These are phyloP conservation scores for Simplicillium aogashimaense DNA, from an alignment of 2,329 filamentous ascomycete genomes.

Conservation along the genomic window DNA sequence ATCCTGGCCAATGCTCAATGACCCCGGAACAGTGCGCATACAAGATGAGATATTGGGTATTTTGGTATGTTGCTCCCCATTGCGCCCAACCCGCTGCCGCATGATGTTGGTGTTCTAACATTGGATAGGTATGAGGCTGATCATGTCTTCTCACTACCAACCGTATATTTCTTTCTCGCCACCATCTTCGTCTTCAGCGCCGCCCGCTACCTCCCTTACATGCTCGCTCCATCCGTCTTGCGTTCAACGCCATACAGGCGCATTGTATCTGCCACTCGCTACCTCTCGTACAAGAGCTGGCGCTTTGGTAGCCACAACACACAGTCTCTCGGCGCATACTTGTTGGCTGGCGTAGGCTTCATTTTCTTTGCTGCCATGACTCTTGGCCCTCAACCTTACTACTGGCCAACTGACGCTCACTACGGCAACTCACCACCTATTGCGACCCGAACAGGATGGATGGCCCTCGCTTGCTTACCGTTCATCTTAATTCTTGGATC, in stretches of 20 bases:
- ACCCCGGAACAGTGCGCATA: conserved; percentile 34
- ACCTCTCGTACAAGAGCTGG: conserved; percentile 13
- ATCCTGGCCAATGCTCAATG: conserved; percentile 16
- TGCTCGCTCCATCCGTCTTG: conserved; percentile 16
- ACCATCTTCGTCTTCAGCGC: conserved; percentile 38
- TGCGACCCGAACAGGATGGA: conserved; percentile 40
- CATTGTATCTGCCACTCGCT: conserved; percentile 20
- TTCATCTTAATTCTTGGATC: conserved; percentile 39
- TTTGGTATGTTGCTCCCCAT: conserved; percentile 23
- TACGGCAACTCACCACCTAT: conserved; percentile 43
- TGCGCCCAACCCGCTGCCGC: neutral
- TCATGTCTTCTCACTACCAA: conserved; percentile 39
- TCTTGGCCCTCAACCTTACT: conserved; percentile 40
- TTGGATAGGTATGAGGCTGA: conserved; percentile 29
- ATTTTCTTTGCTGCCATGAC: conserved; percentile 40
- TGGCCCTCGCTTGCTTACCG: conserved; percentile 39
- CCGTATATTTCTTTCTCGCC: conserved; percentile 40
- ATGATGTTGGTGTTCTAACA: neutral
- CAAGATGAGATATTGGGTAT: conserved; percentile 34
- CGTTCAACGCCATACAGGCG: conserved; percentile 21
- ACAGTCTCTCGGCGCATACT: conserved; percentile 31
- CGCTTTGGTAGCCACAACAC: conserved; percentile 24
- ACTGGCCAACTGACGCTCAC: conserved; percentile 36
- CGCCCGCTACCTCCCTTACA: conserved; percentile 18
- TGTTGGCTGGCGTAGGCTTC: conserved; percentile 26